These are phyloP conservation scores for Colletotrichum spinosum DNA, from an alignment of 2,329 filamentous ascomycete species.

Conservation along the genomic window DNA sequence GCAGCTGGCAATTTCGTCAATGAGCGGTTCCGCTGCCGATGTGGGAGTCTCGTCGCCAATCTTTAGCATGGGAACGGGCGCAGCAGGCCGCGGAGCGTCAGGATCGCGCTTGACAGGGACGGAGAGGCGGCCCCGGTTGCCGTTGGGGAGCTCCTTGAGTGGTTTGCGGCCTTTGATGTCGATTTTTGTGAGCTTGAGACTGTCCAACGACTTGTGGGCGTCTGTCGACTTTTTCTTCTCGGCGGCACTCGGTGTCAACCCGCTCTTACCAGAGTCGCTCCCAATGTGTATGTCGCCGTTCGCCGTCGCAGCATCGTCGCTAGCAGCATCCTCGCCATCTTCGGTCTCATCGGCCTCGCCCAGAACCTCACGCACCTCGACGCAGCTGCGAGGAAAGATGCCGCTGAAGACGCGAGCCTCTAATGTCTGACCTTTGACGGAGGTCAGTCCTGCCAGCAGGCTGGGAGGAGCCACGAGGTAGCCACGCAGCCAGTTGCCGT, in stretches of 20 bases:
- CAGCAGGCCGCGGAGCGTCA: slow-evolving; percentile 80
- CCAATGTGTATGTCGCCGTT: slow-evolving; percentile 40
- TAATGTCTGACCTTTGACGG: slow-evolving; percentile 89
- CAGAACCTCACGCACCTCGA: slow-evolving; percentile 93
- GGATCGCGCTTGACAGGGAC: slow-evolving; percentile 70
- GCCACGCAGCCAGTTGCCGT: slow-evolving; percentile 93
- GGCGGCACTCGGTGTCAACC: slow-evolving; percentile 53
- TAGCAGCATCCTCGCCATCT: slow-evolving; percentile 51
- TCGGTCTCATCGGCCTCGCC: slow-evolving; percentile 75
- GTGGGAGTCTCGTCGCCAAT: slow-evolving; percentile 97
- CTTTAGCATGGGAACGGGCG: slow-evolving; percentile 96
- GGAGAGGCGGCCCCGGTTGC: slow-evolving; percentile 56
- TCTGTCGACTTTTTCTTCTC: slow-evolving; percentile 49
- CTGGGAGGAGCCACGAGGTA: slow-evolving; percentile 96
- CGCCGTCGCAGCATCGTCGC: slow-evolving; percentile 24
- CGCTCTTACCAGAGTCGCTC: slow-evolving; percentile 67
- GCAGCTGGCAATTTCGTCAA: slow-evolving; percentile 98
- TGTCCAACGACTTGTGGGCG: slow-evolving; percentile 44
- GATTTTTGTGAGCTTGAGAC: slow-evolving; percentile 36
- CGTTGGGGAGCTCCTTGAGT: slow-evolving; percentile 52
- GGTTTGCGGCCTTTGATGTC: slow-evolving; percentile 38
- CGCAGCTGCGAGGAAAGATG: slow-evolving; percentile 94
- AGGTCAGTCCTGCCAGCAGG: slow-evolving; percentile 90
- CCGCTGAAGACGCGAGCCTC: slow-evolving; percentile 98
- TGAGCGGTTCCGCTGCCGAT: slow-evolving; percentile 87